phyloP scores from a whole-genome alignment of 1,284 basidiomycete genomes.

The Ceratobasidium papillatum region DNA sequence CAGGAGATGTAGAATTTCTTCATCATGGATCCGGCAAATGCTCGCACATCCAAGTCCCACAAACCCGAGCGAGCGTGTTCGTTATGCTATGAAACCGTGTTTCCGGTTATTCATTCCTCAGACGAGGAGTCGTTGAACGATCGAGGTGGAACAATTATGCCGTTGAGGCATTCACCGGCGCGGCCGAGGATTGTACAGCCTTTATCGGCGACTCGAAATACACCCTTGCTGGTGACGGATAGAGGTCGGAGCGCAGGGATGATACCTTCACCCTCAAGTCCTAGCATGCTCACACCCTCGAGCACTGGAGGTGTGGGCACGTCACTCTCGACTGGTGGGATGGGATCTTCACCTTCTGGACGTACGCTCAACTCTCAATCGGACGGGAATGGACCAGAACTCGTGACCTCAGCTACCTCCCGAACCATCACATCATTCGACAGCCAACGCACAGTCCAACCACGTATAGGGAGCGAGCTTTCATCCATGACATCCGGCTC shows the following conservation, averaged over 20 bases:
- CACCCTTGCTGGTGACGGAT: neutral
- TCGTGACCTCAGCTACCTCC: slow-evolving; percentile 7
- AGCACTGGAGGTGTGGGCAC: neutral
- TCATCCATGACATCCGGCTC: slow-evolving; percentile 13
- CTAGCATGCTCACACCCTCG: neutral
- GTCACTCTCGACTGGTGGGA: neutral
- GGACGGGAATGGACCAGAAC: neutral
- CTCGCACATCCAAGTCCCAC: slow-evolving; percentile 50
- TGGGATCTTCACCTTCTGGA: slow-evolving; percentile 1
- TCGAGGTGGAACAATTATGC: slow-evolving; percentile 26
- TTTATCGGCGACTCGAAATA: neutral
- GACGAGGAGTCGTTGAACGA: slow-evolving; percentile 9
- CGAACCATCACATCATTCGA: slow-evolving; percentile 24
- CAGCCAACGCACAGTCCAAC: slow-evolving; percentile 35
- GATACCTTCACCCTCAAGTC: neutral
- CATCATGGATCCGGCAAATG: slow-evolving; percentile 66
- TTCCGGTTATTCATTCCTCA: slow-evolving; percentile 63
- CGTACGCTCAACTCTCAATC: slow-evolving; percentile 6
- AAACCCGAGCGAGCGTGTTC: slow-evolving; percentile 84
- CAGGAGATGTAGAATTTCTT: slow-evolving; percentile 72
- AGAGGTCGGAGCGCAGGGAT: neutral
- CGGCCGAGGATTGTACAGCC: slow-evolving; percentile 3
- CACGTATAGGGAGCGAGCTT: slow-evolving; percentile 4
- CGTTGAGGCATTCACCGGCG: slow-evolving; percentile 7
- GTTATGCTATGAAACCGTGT: slow-evolving; percentile 85